A percentile compares a stretch with the other conserved stretches of the same genome.
phyloP scores from a whole-genome alignment of 305 asterid species.

The Fraxinus sp. region DNA sequence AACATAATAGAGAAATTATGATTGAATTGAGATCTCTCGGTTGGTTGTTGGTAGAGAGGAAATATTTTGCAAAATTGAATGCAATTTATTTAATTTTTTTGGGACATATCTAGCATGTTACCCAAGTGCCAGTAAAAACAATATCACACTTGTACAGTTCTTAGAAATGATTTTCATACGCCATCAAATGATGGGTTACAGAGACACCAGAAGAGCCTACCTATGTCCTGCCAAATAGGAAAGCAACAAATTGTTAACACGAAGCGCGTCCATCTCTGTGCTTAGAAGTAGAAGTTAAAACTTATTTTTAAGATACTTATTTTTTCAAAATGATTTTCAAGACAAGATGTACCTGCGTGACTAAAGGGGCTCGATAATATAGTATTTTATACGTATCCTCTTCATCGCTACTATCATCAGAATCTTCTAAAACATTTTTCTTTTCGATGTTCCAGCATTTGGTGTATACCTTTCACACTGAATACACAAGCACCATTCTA shows the following conservation, averaged over 20 bases:
- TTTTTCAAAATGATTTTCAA: neutral
- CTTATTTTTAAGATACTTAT: neutral
- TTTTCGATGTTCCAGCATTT: conserved; percentile 54
- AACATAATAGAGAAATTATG: neutral
- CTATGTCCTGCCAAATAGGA: conserved; percentile 60
- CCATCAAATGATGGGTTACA: conserved; percentile 87
- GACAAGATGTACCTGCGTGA: conserved; percentile 60
- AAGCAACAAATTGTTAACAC: neutral
- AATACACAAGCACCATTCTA: neutral
- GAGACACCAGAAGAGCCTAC: conserved; percentile 81
- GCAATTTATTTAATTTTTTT: too few species aligned
- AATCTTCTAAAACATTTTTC: conserved; percentile 46
- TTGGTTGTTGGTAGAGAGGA: neutral
- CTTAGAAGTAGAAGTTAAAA: neutral
- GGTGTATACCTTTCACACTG: conserved; percentile 54
- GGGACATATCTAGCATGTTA: neutral
- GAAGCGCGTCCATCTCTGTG: neutral
- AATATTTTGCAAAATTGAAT: neutral
- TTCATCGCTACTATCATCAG: conserved; percentile 73
- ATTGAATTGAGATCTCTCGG: neutral
- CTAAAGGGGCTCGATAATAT: conserved; percentile 66
- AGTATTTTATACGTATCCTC: conserved; percentile 63
- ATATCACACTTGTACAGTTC: neutral
- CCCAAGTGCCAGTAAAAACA: neutral
- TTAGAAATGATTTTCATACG: neutral